These are phyloP conservation scores for Moringa oleifera DNA, from an alignment of 345 rosid species.

Conservation along the genomic window DNA sequence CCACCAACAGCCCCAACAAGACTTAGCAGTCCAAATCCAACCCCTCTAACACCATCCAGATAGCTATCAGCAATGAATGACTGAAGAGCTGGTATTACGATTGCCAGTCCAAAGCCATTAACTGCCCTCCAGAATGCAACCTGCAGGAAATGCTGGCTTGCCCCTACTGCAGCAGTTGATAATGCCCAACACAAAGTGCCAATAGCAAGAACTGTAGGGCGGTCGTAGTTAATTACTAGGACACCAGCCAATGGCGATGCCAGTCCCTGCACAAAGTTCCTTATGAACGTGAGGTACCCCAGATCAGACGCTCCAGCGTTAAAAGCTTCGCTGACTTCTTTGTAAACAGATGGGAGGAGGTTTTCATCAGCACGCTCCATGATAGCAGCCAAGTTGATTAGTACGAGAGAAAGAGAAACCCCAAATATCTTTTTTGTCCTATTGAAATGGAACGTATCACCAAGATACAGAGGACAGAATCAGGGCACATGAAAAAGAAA, in stretches of 20 bases:
- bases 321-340: slow-evolving; percentile 98
- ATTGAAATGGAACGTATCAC: slow-evolving; percentile 23
- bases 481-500: slow-evolving; percentile 15
- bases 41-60: slow-evolving; percentile 70
- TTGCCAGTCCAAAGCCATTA: slow-evolving; percentile 91
- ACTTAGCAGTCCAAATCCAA: slow-evolving; percentile 81
- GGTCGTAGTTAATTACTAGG: slow-evolving; percentile 70
- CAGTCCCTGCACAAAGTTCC: slow-evolving; percentile 91
- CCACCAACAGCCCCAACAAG: slow-evolving; percentile 87
- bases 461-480: slow-evolving; percentile 11
- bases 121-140: slow-evolving; percentile 94
- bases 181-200: slow-evolving; percentile 94
- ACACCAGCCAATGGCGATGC: slow-evolving; percentile 90
- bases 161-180: slow-evolving; percentile 94
- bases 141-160: slow-evolving; percentile 61
- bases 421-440: slow-evolving; percentile 80
- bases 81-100: slow-evolving; percentile 95
- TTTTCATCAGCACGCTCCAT: slow-evolving; percentile 99
- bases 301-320: slow-evolving; percentile 89
- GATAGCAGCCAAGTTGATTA: slow-evolving; percentile 86
- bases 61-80: slow-evolving; percentile 97
- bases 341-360: slow-evolving; percentile 87
- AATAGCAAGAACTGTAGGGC: slow-evolving; percentile 84
- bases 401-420: slow-evolving; percentile 72
- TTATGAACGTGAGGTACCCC: slow-evolving; percentile 89